Percentiles rank a stretch among this genome's conserved stretches.
Evolutionary conservation across 306 rosid species (phyloP).

Genomic region (Amphicarpaea edgeworthii): DNA sequence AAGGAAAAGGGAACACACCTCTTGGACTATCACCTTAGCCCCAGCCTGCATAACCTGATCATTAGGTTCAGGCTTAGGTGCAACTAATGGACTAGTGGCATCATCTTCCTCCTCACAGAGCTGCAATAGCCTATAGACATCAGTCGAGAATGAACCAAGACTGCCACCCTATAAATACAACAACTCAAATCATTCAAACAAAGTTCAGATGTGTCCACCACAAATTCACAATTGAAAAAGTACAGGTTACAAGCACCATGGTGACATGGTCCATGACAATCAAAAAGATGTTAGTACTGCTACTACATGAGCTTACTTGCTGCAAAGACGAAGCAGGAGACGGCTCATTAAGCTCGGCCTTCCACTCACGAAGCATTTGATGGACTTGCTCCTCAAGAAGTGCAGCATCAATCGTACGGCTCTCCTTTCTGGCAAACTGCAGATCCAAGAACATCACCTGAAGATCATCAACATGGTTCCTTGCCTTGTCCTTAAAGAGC

Average conservation of each 20-base stretch:
- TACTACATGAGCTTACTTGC: slow-evolving; percentile 61
- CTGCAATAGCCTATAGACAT: slow-evolving; percentile 78
- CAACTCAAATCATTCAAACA: slow-evolving; percentile 45
- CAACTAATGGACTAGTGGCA: slow-evolving; percentile 85
- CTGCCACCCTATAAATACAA: slow-evolving; percentile 72
- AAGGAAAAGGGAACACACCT: slow-evolving; percentile 51
- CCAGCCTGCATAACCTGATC: slow-evolving; percentile 57
- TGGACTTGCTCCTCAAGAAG: slow-evolving; percentile 89
- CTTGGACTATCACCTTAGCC: slow-evolving; percentile 56
- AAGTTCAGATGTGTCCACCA: slow-evolving; percentile 28
- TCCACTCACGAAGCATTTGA: slow-evolving; percentile 97
- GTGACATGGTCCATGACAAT: neutral
- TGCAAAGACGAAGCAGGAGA: slow-evolving; percentile 86
- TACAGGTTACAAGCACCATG: neutral
- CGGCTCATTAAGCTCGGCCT: slow-evolving; percentile 86
- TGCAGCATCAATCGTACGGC: slow-evolving; percentile 70
- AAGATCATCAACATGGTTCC: slow-evolving; percentile 86
- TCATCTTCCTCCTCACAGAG: slow-evolving; percentile 93
- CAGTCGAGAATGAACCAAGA: slow-evolving; percentile 85
- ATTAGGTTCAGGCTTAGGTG: slow-evolving; percentile 79
- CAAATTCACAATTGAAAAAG: slow-evolving; percentile 38
- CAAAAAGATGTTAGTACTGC: slow-evolving; percentile 31
- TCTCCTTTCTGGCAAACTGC: slow-evolving; percentile 88
- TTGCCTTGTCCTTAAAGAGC: slow-evolving; percentile 85
- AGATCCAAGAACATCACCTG: slow-evolving; percentile 79